Evolutionary conservation across 2,329 filamentous ascomycete genomes (phyloP).

Genomic region (Pseudocercospora musae): DNA sequence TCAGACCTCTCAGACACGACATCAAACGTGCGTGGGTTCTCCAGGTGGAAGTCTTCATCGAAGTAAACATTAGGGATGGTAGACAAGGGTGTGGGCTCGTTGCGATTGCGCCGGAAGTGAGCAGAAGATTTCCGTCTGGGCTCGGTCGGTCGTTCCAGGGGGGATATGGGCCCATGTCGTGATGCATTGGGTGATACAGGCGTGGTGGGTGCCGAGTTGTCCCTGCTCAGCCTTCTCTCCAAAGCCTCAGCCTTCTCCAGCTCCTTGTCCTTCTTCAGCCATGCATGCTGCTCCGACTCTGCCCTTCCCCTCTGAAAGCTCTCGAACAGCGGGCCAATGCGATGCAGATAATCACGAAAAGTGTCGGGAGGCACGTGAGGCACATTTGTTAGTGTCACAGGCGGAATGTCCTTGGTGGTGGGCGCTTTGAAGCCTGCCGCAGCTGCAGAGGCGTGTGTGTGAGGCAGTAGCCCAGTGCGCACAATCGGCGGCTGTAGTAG

Average conservation of each 20-base stretch:
- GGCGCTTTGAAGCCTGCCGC: constrained; percentile 66
- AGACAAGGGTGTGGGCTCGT: constrained; percentile 79
- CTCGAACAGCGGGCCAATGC: constrained; percentile 85
- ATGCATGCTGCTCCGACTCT: constrained; percentile 59
- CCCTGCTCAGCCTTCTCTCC: constrained; percentile 40
- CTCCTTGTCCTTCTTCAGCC: constrained; percentile 46
- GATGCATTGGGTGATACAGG: constrained; percentile 41
- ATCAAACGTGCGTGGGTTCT: constrained; percentile 94
- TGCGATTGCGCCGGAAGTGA: constrained; percentile 55
- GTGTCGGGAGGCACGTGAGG: constrained; percentile 72
- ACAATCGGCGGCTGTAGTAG: constrained; percentile 89
- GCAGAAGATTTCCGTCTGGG: constrained; percentile 52
- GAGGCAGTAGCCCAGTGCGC: constrained; percentile 78
- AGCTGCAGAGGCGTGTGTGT: constrained; percentile 66
- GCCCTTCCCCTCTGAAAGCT: constrained; percentile 82
- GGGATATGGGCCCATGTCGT: constrained; percentile 33
- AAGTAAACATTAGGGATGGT: constrained; percentile 94
- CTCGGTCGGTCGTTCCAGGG: constrained; percentile 46
- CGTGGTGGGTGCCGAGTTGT: constrained; percentile 34
- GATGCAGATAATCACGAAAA: constrained; percentile 79
- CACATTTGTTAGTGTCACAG: constrained; percentile 86
- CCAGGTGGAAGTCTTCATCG: constrained; percentile 88
- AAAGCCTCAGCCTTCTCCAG: constrained; percentile 46
- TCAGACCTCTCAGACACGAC: constrained; percentile 94
- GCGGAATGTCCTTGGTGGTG: constrained; percentile 84